Conservation (phyloP, 2,329 filamentous ascomycete genomes). For the Exserohilum rostratum region DNA sequence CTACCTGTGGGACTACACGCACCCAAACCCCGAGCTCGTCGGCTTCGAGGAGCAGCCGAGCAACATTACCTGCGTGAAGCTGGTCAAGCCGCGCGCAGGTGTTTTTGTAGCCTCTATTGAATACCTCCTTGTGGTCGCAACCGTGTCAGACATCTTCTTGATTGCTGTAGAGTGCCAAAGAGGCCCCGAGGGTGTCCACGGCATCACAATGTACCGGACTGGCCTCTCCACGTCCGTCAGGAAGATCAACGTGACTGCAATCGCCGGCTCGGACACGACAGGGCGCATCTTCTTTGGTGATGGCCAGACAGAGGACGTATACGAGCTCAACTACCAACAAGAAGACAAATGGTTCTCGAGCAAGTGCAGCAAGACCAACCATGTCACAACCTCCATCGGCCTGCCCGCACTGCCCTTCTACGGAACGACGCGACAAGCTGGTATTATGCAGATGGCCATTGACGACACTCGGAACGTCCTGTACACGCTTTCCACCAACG, state of each 20-base stretch:
- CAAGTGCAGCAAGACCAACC: slow-evolving; percentile 85
- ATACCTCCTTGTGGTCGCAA: slow-evolving; percentile 87
- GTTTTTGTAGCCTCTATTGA: slow-evolving; percentile 89
- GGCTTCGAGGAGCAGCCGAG: slow-evolving; percentile 89
- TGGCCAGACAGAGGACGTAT: slow-evolving; percentile 79
- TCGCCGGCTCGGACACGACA: slow-evolving; percentile 75
- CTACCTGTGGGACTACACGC: slow-evolving; percentile 97
- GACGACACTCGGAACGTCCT: slow-evolving; percentile 88
- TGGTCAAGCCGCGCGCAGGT: slow-evolving; percentile 81
- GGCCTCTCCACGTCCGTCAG: slow-evolving; percentile 80
- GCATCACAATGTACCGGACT: slow-evolving; percentile 83
- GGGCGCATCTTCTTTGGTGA: slow-evolving; percentile 95
- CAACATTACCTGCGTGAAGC: slow-evolving; percentile 87
- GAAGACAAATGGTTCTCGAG: slow-evolving; percentile 97
- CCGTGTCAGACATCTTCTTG: slow-evolving; percentile 80
- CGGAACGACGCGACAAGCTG: slow-evolving; percentile 56
- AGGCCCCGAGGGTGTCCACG: slow-evolving; percentile 69
- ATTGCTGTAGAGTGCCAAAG: slow-evolving; percentile 78
- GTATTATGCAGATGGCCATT: slow-evolving; percentile 78
- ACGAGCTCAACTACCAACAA: slow-evolving; percentile 94
- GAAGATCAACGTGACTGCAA: slow-evolving; percentile 76
- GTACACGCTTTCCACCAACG: slow-evolving; percentile 87
- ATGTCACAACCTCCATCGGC: slow-evolving; percentile 74
- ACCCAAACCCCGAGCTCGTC: slow-evolving; percentile 87
- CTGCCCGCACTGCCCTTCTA: slow-evolving; percentile 55